Conservation (phyloP, 2,329 filamentous ascomycete species). For the Monilinia vaccinii-corymbosi region DNA sequence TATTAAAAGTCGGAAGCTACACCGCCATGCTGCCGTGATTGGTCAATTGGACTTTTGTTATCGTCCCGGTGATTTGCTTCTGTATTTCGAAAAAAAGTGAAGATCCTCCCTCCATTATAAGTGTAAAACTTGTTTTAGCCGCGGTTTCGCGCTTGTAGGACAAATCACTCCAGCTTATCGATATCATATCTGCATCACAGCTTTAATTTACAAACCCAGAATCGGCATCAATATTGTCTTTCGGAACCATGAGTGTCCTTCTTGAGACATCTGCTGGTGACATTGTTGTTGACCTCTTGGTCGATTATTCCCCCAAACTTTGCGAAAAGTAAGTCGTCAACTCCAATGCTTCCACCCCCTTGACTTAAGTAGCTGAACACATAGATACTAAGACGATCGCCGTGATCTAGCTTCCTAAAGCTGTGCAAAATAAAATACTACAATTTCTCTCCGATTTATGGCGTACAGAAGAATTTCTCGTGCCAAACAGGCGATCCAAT, state of each 20-base stretch:
- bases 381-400: constrained; percentile 41
- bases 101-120: not conserved
- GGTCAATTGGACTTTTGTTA: not conserved
- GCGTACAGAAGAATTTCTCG: constrained; percentile 88
- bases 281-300: constrained; percentile 85
- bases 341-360: not conserved
- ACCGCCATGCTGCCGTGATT: not conserved
- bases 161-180: not conserved
- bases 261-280: constrained; percentile 90
- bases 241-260: constrained; percentile 69
- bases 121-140: not conserved
- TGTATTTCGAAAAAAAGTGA: too few species aligned
- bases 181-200: not conserved
- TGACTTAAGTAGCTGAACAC: constrained; percentile 40
- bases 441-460: constrained; percentile 91
- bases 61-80: not conserved
- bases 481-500: constrained; percentile 95
- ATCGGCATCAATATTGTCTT: not conserved
- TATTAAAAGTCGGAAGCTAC: not conserved
- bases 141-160: constrained; percentile 3
- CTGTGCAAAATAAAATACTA: constrained; percentile 99
- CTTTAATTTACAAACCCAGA: not conserved
- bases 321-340: constrained; percentile 79
- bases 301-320: constrained; percentile 80
- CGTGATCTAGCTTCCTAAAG: constrained; percentile 72